Evolutionary conservation across 192 early-diverging fungal genomes (phyloP).

Genomic region (Coemansia sp.): DNA sequence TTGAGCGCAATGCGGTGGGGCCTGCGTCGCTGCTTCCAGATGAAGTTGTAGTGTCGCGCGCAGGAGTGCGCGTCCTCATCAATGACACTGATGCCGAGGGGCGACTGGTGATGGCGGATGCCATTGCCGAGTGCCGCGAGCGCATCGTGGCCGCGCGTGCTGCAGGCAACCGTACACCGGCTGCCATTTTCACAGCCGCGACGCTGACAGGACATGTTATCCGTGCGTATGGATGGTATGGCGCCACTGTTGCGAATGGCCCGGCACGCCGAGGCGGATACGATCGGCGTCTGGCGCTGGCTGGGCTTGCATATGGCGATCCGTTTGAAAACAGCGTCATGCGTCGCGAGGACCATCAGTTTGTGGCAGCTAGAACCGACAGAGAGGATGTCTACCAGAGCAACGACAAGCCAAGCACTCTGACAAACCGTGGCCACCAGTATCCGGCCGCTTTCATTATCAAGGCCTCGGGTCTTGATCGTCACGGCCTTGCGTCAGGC

Average conservation of each 20-base stretch:
- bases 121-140: conserved; percentile 74
- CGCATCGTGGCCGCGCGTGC: conserved; percentile 62
- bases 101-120: conserved; percentile 85
- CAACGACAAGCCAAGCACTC: conserved; percentile 69
- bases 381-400: conserved; percentile 84
- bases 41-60: conserved; percentile 76
- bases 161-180: conserved; percentile 46
- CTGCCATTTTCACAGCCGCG: conserved; percentile 75
- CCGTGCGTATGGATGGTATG: conserved; percentile 75
- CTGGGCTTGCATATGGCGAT: conserved; percentile 72
- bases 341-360: conserved; percentile 75
- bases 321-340: conserved; percentile 81
- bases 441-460: conserved; percentile 84
- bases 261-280: conserved; percentile 65
- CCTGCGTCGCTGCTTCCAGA: conserved; percentile 80
- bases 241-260: conserved; percentile 75
- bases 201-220: conserved; percentile 86
- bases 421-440: conserved; percentile 80
- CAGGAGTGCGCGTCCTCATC: conserved; percentile 74
- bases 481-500: conserved; percentile 66
- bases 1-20: conserved; percentile 83
- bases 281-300: conserved; percentile 61
- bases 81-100: conserved; percentile 92
- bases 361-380: conserved; percentile 63
- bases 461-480: conserved; percentile 73